A percentile compares a stretch with the other conserved stretches of the same genome.
phyloP scores from a whole-genome alignment of 148 eudicot genomes.

The Cornus controversa region DNA sequence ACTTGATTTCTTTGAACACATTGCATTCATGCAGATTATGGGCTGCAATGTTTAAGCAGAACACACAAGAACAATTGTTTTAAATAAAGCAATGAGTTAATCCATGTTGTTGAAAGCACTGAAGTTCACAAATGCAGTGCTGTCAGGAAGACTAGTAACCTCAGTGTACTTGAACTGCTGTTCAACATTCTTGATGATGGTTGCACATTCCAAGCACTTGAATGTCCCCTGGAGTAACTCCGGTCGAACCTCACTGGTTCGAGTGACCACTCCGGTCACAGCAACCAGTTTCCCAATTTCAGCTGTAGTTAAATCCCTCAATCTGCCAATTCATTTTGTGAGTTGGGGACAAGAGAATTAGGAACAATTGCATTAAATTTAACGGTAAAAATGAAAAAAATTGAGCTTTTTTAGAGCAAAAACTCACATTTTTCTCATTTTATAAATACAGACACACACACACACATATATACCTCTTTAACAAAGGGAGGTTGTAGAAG shows the following conservation, averaged over 20 bases:
- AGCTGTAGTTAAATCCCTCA: conserved; percentile 78
- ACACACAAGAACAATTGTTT: neutral
- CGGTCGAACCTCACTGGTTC: conserved; percentile 97
- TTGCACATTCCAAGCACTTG: conserved; percentile 87
- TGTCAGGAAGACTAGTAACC: conserved; percentile 37
- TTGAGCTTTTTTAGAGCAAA: too few relatives aligned
- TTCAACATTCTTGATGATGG: conserved; percentile 73
- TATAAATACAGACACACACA: too few relatives aligned
- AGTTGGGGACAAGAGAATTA: neutral
- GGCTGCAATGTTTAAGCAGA: conserved; percentile 51
- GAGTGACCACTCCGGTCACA: conserved; percentile 91
- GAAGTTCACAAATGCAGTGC: neutral
- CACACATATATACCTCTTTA: conserved; percentile 50
- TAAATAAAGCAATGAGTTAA: neutral
- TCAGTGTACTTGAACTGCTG: conserved; percentile 97
- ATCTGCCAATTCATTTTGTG: conserved; percentile 30
- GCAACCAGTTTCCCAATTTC: conserved; percentile 86
- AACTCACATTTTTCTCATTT: too few relatives aligned
- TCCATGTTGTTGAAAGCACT: neutral
- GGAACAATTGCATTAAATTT: neutral
- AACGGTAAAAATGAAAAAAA: too few relatives aligned
- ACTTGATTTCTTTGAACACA: conserved; percentile 69
- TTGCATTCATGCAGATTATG: conserved; percentile 78
- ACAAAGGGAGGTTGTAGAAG: conserved; percentile 78
- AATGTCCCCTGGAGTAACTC: conserved; percentile 94